These are phyloP conservation scores for Crucibulum laeve DNA, from an alignment of 768 basidiomycete species.

Conservation along the genomic window DNA sequence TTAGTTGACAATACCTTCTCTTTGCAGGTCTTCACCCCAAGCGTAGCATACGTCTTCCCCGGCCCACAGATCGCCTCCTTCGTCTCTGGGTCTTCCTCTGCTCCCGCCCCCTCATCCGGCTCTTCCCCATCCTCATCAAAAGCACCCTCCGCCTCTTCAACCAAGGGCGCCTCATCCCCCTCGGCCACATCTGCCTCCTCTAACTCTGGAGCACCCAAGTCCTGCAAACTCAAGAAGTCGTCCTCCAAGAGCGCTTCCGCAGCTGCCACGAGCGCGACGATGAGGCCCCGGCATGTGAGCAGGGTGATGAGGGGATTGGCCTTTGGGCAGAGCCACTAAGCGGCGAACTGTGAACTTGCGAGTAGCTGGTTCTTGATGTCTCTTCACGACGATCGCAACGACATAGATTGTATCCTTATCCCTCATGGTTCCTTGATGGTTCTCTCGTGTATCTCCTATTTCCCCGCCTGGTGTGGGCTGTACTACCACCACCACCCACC, in stretches of 20 bases:
- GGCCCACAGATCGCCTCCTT: constrained; percentile 47
- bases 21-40: constrained; percentile 23
- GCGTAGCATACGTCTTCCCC: constrained; percentile 38
- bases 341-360: too few relatives aligned
- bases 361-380: too few relatives aligned
- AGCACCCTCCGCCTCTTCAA: not conserved
- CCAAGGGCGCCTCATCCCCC: constrained; percentile 4
- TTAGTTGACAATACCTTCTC: constrained; percentile 4
- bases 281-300: constrained; percentile 24
- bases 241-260: constrained; percentile 2
- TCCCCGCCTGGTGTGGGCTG: too few relatives aligned
- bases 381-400: too few relatives aligned
- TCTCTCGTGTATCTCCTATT: too few relatives aligned
- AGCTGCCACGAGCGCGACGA: constrained; percentile 3
- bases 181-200: not conserved
- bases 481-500: too few relatives aligned
- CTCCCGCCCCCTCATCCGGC: constrained; percentile 4
- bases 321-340: constrained; percentile 13
- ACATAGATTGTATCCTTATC: too few relatives aligned
- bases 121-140: not conserved
- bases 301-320: constrained; percentile 28
- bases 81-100: constrained; percentile 14
- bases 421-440: too few relatives aligned
- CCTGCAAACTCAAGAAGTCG: constrained; percentile 16
- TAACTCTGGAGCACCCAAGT: not conserved